Base-by-base conservation (phyloP, 2,329 filamentous ascomycete species). In the Akanthomyces dipterigenus region DNA sequence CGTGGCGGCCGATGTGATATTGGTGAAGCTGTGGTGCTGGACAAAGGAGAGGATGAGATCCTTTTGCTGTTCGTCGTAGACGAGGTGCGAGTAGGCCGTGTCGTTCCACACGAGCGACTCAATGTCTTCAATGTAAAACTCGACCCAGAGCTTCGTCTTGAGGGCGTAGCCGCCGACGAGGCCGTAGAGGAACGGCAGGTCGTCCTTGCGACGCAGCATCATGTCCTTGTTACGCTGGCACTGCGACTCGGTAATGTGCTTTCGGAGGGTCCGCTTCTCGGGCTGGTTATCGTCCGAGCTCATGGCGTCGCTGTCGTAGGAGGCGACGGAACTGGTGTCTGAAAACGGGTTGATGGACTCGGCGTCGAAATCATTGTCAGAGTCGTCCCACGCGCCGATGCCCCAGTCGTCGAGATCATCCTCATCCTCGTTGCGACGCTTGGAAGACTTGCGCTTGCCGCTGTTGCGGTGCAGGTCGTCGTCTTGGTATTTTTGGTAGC, bases 41-140 rank as follows among this genome's bases (percentile, higher is more conserved):
- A 80, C 78, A 66, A 80, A 80, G 2, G 78, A 78, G 18, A 79
- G 67, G 1, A 81, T 72, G 8, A 80, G 64, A 36, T 79, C 76
- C 65, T 81, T 81, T 40, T 79, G 76, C 62, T 78, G 72, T 34
- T 78, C 74, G 46, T 77, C 74, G 64, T 79, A 79, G 4, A 81
- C 78, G 5, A 81, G 71, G 48, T 80, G 76, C 3, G 75, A 73
- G 64, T 74, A 81, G 0, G 78, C 78, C 7, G 73, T 66, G 62
- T 75, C 72, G 64, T 81, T 80, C 78, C 78, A 80, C 6, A 67
- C 55, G 50, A 80, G 69, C 3, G 75, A 73, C 43, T 70, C 66
- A 62, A 80, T 72, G 54, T 80, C 74, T 43, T 79, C 76, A 28
- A 78, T 65, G 42, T 70, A 76, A 45, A 78, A 76, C 24, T 69